Evolutionary conservation across 768 basidiomycete genomes (phyloP), one percentile per base, ranked within the genome.

Genomic region (Coprinopsis marcescibilis): DNA sequence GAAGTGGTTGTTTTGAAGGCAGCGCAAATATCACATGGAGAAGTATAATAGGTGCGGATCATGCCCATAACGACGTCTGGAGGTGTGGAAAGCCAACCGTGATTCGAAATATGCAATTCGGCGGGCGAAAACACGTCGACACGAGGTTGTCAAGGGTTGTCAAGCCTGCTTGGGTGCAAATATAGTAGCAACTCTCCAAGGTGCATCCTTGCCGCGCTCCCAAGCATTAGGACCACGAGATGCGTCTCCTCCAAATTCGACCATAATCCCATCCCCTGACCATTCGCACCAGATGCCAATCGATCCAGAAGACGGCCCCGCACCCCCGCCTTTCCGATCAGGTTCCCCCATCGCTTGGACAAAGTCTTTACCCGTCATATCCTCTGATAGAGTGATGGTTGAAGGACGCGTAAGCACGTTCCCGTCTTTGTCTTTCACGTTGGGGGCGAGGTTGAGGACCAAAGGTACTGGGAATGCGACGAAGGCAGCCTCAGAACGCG

Each of bases 271-370:
- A 50, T 83, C 76, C 55, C 69, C 75, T 21, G 80, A 73, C 93
- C 92, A 96, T 64, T 96, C 91, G 53, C 91, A 87, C 89, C 91
- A 96, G 54, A 95, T 90, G 23, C 83, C 84, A 54, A 95, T 87
- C 25, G 85, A 89, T 30, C 88, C 87, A 2, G 81, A 79, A 17
- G 83, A 85, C 11, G 89, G 89, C 1, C 89, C 89, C 7, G 80
- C 70, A 1, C 94, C 93, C 17, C 93, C 92, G 5, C 94, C 94
- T 61, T 96, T 98, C 51, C 89, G 74, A 57, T 79, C 79, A 5
- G 94, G 94, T 64, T 97, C 94, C 8, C 92, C 92, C 36, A 96
- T 60, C 36, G 63, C 61, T 21, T 64, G 56, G 7, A 96, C 86
- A 50, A 98, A 81, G 0, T 90, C 81, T 57, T 84, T 83, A 2